Evolutionary conservation across 345 rosid species (phyloP), one percentile per base, ranked within the genome.

Genomic region (Ceriops tagal): DNA sequence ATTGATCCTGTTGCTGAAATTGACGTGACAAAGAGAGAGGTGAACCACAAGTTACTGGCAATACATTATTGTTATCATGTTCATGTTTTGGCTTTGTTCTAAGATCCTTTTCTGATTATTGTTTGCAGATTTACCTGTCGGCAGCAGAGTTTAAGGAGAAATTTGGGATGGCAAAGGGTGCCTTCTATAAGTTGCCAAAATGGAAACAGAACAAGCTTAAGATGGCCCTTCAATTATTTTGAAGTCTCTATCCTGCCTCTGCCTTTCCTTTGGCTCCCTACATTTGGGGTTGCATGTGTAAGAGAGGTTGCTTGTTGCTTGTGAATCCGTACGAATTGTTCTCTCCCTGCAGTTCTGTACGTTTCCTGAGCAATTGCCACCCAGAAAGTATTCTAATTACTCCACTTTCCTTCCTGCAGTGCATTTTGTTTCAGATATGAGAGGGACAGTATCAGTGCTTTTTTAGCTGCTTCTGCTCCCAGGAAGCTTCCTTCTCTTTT

Each of bases 161-260:
- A 81, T 90, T 96, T 61, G 97, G 92, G 64, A 89, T 96, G 99
- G 49, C 83, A 59, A 96, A 83, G 76, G 85, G 67, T 52, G 99
- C 86, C 49, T 96, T 96, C 87, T 72, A 81, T 73, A 89, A 89
- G 88, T 73, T 92, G 70, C 96, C 99, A 0, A 96, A 92, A 82
- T 96, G 99, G 99, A 96, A 93, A 80, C 98, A 92, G 78, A 96
- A 92, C 93, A 96, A 96, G 86, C 95, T 85, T 67, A 96, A 96
- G 72, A 92, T 90, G 91, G 86, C 90, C 66, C 81, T 81, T 80
- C 87, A 81, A 4, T 83, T 96, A 80, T 96, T 96, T 80, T 96
- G 24, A 80, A 89, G 76, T 71, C 78, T 64, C 65, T 67, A 56
- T 52, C 31, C 8, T 71, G 70, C 73, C 68, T 75, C 62, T 62